Evolutionary conservation across 495 filamentous ascomycete species (phyloP).

Genomic region (Penicillium taxi): DNA sequence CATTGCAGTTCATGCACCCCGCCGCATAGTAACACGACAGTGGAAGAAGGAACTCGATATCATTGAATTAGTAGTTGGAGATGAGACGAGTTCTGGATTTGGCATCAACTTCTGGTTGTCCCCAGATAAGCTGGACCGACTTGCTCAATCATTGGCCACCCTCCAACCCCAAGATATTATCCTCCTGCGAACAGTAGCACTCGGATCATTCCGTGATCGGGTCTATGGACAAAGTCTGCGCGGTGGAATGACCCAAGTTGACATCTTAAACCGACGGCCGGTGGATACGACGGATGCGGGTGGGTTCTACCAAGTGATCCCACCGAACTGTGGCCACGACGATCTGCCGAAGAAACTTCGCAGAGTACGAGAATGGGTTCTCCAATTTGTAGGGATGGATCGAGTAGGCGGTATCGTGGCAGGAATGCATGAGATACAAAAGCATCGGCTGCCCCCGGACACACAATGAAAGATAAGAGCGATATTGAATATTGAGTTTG

Average conservation of each 20-base stretch:
- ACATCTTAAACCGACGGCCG: slow-evolving; percentile 52
- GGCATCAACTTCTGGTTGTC: slow-evolving; percentile 76
- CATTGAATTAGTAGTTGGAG: slow-evolving; percentile 72
- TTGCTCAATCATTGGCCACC: slow-evolving; percentile 35
- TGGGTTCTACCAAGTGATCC: slow-evolving; percentile 26
- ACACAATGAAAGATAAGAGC: slow-evolving; percentile 24
- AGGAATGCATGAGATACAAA: slow-evolving; percentile 23
- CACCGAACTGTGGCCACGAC: slow-evolving; percentile 17
- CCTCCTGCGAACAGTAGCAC: slow-evolving; percentile 66
- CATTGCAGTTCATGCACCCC: slow-evolving; percentile 59
- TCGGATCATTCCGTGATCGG: slow-evolving; percentile 60
- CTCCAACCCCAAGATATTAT: slow-evolving; percentile 67
- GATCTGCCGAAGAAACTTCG: slow-evolving; percentile 55
- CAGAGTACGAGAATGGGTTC: slow-evolving; percentile 66
- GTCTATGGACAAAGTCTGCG: slow-evolving; percentile 73
- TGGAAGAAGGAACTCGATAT: slow-evolving; percentile 49
- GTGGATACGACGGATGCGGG: slow-evolving; percentile 33
- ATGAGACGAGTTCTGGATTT: slow-evolving; percentile 79
- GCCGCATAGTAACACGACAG: slow-evolving; percentile 47
- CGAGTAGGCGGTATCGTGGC: slow-evolving; percentile 28
- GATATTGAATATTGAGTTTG: slow-evolving; percentile 2
- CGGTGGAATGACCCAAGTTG: slow-evolving; percentile 59
- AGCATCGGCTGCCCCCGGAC: slow-evolving; percentile 40
- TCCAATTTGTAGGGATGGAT: slow-evolving; percentile 57
- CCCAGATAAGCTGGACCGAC: slow-evolving; percentile 17